These are phyloP conservation scores for Pilaira anomala DNA, from an alignment of 192 early-diverging fungal species.

Conservation along the genomic window DNA sequence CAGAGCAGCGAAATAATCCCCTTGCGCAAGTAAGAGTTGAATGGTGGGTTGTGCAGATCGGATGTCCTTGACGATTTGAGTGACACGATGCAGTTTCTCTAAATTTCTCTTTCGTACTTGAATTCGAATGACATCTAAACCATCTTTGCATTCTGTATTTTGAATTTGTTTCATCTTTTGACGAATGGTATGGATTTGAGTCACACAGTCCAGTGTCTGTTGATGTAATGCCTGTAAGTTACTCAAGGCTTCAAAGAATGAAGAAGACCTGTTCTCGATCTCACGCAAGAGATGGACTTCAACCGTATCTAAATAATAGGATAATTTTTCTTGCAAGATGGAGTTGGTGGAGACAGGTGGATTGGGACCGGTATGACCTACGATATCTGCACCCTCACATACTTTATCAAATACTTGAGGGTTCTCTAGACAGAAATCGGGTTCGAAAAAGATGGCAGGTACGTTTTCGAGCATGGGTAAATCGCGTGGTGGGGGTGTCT, in stretches of 20 bases:
- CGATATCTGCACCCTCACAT: slow-evolving; percentile 69
- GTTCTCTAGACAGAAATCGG: slow-evolving; percentile 83
- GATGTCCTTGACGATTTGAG: slow-evolving; percentile 73
- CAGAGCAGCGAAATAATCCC: slow-evolving; percentile 85
- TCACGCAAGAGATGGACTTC: slow-evolving; percentile 93
- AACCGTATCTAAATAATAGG: slow-evolving; percentile 87
- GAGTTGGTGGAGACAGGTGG: slow-evolving; percentile 59
- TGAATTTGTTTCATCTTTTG: slow-evolving; percentile 63
- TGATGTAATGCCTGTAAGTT: slow-evolving; percentile 91
- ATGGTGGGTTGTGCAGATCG: slow-evolving; percentile 80
- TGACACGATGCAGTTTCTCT: slow-evolving; percentile 58
- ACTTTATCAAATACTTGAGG: slow-evolving; percentile 86
- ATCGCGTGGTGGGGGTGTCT: slow-evolving; percentile 41
- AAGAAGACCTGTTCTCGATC: slow-evolving; percentile 89
- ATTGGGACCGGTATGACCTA: slow-evolving; percentile 38
- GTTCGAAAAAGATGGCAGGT: slow-evolving; percentile 84
- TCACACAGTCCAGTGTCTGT: slow-evolving; percentile 87
- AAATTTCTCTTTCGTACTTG: slow-evolving; percentile 76
- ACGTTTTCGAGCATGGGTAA: slow-evolving; percentile 78
- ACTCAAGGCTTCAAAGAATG: slow-evolving; percentile 93
- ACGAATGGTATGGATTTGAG: slow-evolving; percentile 79
- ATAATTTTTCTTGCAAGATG: slow-evolving; percentile 86
- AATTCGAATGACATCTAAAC: slow-evolving; percentile 79
- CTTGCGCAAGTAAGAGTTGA: slow-evolving; percentile 73
- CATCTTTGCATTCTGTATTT: slow-evolving; percentile 65